Evolutionary conservation across 139 green algal genomes (phyloP), one percentile per base, ranked within the genome.

Genomic region (Zygnema circumcarinatum): DNA sequence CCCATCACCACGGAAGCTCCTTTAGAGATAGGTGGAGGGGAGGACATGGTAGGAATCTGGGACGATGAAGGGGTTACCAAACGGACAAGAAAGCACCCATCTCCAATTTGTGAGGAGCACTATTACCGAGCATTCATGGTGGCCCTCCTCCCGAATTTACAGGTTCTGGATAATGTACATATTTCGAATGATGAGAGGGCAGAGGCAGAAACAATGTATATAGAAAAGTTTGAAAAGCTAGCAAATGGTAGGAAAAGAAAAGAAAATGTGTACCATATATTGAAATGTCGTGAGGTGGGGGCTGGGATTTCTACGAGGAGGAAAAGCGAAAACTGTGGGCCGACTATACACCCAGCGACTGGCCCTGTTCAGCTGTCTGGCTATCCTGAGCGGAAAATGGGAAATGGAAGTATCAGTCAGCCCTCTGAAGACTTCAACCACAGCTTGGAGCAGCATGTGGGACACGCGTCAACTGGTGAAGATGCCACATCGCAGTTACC

Each of bases 81-180:
- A 32, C 56, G 79, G 25, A 11, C 33, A 29, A 38, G 32, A 2
- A 41, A 54, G 2, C 31, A 87, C 36, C 31, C 67, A 33, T 87
- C 81, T 72, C 81, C 81, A 41, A 82, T 87, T 47, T 87, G 81
- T 73, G 31, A 54, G 1, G 62, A 68, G 62, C 81, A 33, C 31
- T 56, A 87, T 47, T 87, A 87, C 81, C 81, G 81, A 1, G 36
- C 67, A 47, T 81, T 87, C 32, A 33, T 87, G 81, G n/a, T 87
- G 31, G 73, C 36, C 40, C 21, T 32, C 33, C 62, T 87, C 40
- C 81, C 81, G 29, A 47, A 36, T 22, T 11, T 87, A 2, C n/a
- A 80, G 62, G 81, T 87, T 29, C 81, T 87, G 67, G 81, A 87
- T 32, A 87, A 87, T 42, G 22, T 81, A 31, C 25, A 21, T 1